Conservation (phyloP, 495 filamentous ascomycete genomes). For the Aspergillus homomorphus region DNA sequence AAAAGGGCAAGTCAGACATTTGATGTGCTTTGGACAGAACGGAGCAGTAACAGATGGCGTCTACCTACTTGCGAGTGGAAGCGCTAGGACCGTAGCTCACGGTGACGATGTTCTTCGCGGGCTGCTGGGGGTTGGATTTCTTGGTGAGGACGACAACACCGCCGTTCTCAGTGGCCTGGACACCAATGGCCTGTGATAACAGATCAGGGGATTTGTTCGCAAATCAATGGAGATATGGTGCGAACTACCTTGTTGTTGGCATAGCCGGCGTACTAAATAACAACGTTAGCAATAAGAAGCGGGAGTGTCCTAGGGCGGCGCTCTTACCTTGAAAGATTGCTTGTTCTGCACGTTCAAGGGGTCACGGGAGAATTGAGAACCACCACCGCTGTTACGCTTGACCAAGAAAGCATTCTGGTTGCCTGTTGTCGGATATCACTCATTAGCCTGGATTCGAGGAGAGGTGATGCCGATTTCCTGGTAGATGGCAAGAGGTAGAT, state of each 20-base stretch:
- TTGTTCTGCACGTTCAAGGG: slow-evolving; percentile 87
- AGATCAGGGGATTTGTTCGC: slow-evolving; percentile 8
- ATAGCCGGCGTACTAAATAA: slow-evolving; percentile 76
- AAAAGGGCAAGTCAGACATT: slow-evolving; percentile 20
- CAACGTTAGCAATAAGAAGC: neutral
- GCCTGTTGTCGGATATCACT: slow-evolving; percentile 49
- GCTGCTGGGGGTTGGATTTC: slow-evolving; percentile 69
- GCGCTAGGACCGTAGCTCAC: slow-evolving; percentile 66
- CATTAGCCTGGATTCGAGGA: slow-evolving; percentile 18
- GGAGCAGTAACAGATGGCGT: neutral
- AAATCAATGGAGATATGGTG: neutral
- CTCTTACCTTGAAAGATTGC: slow-evolving; percentile 79
- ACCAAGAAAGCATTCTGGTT: slow-evolving; percentile 79
- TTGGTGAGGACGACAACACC: slow-evolving; percentile 77
- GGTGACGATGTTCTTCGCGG: slow-evolving; percentile 60
- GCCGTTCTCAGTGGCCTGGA: slow-evolving; percentile 63
- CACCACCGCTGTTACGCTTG: slow-evolving; percentile 74
- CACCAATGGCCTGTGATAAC: slow-evolving; percentile 71
- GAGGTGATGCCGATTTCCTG: neutral
- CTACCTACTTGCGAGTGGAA: slow-evolving; percentile 71
- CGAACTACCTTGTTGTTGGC: slow-evolving; percentile 85
- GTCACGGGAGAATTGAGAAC: slow-evolving; percentile 87
- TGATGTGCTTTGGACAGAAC: neutral
- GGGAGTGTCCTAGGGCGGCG: neutral
- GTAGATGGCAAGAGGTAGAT: neutral